These are phyloP conservation scores for Blastomyces emzantsi DNA, from an alignment of 2,329 filamentous ascomycete species.

Conservation along the genomic window DNA sequence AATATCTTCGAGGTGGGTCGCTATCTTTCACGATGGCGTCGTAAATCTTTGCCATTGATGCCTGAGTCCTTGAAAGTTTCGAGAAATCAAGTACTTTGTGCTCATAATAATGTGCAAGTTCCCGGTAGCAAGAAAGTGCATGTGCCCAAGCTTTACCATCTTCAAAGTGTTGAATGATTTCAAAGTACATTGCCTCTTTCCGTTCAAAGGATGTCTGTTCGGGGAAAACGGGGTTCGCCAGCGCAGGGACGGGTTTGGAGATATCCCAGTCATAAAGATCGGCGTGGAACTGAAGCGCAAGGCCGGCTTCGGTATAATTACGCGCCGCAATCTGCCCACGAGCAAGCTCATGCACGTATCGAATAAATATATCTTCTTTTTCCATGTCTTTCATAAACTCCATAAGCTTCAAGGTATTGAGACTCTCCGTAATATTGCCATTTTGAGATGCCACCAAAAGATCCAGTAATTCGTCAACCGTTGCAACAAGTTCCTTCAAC, in stretches of 20 bases:
- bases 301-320: slow-evolving; percentile 78
- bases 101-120: slow-evolving; percentile 87
- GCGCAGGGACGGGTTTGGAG: slow-evolving; percentile 52
- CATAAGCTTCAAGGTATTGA: slow-evolving; percentile 86
- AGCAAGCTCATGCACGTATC: slow-evolving; percentile 88
- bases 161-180: slow-evolving; percentile 91
- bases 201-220: slow-evolving; percentile 83
- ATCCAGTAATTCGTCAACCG: slow-evolving; percentile 83
- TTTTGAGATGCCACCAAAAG: slow-evolving; percentile 84
- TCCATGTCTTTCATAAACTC: slow-evolving; percentile 95
- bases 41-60: slow-evolving; percentile 86
- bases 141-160: slow-evolving; percentile 91
- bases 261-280: slow-evolving; percentile 91
- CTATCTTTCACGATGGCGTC: slow-evolving; percentile 79
- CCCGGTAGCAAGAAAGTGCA: slow-evolving; percentile 77
- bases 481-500: slow-evolving; percentile 68
- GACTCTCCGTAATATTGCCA: slow-evolving; percentile 64
- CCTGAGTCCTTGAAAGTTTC: slow-evolving; percentile 79
- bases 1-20: slow-evolving; percentile 71
- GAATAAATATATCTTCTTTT: slow-evolving; percentile 92
- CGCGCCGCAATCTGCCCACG: slow-evolving; percentile 63
- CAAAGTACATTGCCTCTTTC: slow-evolving; percentile 84
- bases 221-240: slow-evolving; percentile 68
- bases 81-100: slow-evolving; percentile 80
- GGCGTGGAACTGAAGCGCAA: slow-evolving; percentile 82